Evolutionary conservation across 768 basidiomycete genomes (phyloP).

Genomic region (Stropharia rugosoannulata): DNA sequence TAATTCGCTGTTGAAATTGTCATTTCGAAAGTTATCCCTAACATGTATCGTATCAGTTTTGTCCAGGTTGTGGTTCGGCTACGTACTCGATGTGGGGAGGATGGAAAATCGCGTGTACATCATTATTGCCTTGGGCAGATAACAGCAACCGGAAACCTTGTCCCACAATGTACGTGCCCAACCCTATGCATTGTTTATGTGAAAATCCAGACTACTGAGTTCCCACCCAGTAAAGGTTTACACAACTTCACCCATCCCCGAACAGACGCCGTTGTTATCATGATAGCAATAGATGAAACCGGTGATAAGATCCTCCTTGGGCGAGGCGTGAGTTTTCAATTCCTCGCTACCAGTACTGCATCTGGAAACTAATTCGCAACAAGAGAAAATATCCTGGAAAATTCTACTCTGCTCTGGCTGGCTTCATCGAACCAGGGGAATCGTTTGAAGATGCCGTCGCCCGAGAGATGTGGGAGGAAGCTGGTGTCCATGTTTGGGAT

Average conservation of each 20-base stretch:
- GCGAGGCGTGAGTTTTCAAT: constrained; percentile 62
- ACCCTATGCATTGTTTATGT: neutral
- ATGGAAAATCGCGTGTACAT: constrained; percentile 87
- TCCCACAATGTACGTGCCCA: constrained; percentile 57
- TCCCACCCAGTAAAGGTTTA: constrained; percentile 60
- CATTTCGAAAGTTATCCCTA: neutral
- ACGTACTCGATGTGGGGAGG: constrained; percentile 91
- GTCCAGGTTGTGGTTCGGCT: constrained; percentile 80
- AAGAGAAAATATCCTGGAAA: constrained; percentile 66
- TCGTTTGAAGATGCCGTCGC: constrained; percentile 91
- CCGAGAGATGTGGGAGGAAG: constrained; percentile 95
- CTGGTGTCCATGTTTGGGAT: constrained; percentile 84
- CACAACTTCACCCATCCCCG: constrained; percentile 86
- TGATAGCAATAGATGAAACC: constrained; percentile 78
- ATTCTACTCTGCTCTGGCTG: constrained; percentile 89
- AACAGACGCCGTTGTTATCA: constrained; percentile 90
- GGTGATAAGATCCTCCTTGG: constrained; percentile 87
- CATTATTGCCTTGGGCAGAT: constrained; percentile 74
- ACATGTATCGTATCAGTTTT: constrained; percentile 58
- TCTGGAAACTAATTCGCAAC: neutral
- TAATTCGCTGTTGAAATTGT: constrained; percentile 22
- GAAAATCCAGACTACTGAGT: neutral
- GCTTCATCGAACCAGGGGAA: constrained; percentile 94
- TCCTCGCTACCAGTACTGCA: neutral
- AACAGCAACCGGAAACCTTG: constrained; percentile 65